Evolutionary conservation across 345 rosid species (phyloP).

Genomic region (Eucalyptus pumila): DNA sequence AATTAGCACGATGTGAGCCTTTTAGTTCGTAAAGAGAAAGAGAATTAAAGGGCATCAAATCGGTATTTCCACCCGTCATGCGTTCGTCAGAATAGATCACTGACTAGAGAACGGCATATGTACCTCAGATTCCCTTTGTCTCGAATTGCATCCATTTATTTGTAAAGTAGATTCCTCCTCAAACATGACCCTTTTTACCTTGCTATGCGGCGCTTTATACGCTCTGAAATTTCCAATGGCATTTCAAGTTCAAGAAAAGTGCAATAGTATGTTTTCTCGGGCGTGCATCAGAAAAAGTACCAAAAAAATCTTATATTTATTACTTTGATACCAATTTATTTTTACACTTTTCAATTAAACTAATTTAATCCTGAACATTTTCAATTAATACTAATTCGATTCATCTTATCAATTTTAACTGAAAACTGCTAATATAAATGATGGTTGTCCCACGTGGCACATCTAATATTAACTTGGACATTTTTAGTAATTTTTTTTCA

Average conservation of each 20-base stretch:
- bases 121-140: background rate
- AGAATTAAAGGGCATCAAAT: background rate
- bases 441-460: rapidly evolving
- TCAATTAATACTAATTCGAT: too few relatives aligned
- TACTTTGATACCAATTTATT: rapidly evolving
- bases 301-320: rapidly evolving
- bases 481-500: too few relatives aligned
- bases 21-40: background rate
- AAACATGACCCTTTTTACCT: background rate
- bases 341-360: rapidly evolving
- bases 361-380: too few relatives aligned
- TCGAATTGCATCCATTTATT: background rate
- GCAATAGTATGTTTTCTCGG: background rate
- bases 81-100: background rate
- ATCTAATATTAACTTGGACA: background rate
- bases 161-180: background rate
- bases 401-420: too few relatives aligned
- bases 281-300: rapidly evolving
- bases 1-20: background rate
- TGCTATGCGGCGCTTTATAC: background rate
- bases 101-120: background rate
- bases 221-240: background rate
- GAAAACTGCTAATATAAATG: rapidly evolving
- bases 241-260: background rate
- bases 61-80: background rate